Percentiles rank a stretch among this genome's conserved stretches.
Evolutionary conservation across 805 yeast genomes (phyloP).

Genomic region (Saccharomyces kudriavzevii): DNA sequence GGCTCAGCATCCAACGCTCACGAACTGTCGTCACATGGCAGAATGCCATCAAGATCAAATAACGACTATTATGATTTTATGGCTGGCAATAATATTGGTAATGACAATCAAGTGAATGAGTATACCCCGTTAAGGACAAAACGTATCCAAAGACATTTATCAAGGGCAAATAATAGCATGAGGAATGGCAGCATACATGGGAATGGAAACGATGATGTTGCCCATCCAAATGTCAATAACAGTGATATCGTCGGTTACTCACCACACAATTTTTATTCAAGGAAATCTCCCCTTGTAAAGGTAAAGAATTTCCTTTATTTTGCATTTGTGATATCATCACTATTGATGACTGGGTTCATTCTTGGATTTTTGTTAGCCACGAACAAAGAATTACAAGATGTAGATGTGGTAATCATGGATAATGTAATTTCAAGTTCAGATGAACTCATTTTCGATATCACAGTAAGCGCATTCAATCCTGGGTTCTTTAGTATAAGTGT

Average conservation of each 20-base stretch:
- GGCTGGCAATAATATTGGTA: slow-evolving; percentile 3
- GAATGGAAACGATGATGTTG: not conserved
- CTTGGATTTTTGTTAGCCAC: slow-evolving; percentile 82
- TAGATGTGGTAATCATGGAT: slow-evolving; percentile 51
- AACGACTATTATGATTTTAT: not conserved
- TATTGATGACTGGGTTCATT: slow-evolving; percentile 67
- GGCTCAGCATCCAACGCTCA: not conserved
- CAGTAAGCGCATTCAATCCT: slow-evolving; percentile 77
- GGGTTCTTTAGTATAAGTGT: slow-evolving; percentile 67
- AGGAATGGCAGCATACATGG: not conserved
- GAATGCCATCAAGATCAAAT: not conserved
- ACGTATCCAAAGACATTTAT: not conserved
- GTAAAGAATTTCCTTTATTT: slow-evolving; percentile 32
- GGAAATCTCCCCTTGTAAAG: slow-evolving; percentile 25
- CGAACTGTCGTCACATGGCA: not conserved
- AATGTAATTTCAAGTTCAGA: slow-evolving; percentile 75
- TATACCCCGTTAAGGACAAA: slow-evolving; percentile 15
- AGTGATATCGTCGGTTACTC: slow-evolving; percentile 28
- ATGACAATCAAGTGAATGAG: slow-evolving; percentile 10
- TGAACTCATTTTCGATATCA: slow-evolving; percentile 72
- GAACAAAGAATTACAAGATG: slow-evolving; percentile 68
- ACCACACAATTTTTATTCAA: slow-evolving; percentile 41
- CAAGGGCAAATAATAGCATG: not conserved
- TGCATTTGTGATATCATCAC: slow-evolving; percentile 33
- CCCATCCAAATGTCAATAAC: not conserved